Evolutionary conservation across 345 rosid genomes (phyloP), one percentile per base, ranked within the genome.

Genomic region (Eutrema japonicum): DNA sequence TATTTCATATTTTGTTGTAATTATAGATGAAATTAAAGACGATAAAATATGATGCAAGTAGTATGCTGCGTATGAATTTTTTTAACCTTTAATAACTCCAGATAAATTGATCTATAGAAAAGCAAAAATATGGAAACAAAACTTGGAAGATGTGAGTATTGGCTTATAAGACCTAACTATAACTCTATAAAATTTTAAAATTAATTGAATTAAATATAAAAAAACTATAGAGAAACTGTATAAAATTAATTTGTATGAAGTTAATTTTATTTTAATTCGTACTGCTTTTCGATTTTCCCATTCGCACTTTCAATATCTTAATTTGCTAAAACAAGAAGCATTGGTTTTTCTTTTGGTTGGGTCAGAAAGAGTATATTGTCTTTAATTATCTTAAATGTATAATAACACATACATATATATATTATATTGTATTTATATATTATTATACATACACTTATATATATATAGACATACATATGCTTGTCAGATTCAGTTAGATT

Each of bases 401-500:
- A 66, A 40, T 30, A 12, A 22, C 26, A 22, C 26, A 22, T 1
- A 57, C 45, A 73, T 55, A 26, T 9, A 16, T 16, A 10, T 10
- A 7, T 52, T 41, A 3, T 45, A 27, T 49, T 51, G 11, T 48
- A 11, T 46, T 26, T 36, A 4, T 49, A 26, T 26, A 29, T 26
- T 26, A 29, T 26, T 40, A 35, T 43, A 43, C 13, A 26, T 22
- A 18, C 5, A 42, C 47, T 43, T 57, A 27, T n/a, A 13, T 10
- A 45, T 42, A 73, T 14, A 59, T 42, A 62, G 13, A 61, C 51
- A 66, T 67, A 49, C 60, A 69, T 64, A 47, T 72, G 30, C 71
- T 42, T 76, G 79, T 64, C 54, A 77, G 67, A 53, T 64, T 32
- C 6, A 76, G 8, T 76, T 76, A 64, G 75, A 62, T 76, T 76